A percentile compares a stretch with the other conserved stretches of the same genome.
These are phyloP conservation scores for Talaromyces ruber DNA, from an alignment of 495 filamentous ascomycete species.

Conservation along the genomic window DNA sequence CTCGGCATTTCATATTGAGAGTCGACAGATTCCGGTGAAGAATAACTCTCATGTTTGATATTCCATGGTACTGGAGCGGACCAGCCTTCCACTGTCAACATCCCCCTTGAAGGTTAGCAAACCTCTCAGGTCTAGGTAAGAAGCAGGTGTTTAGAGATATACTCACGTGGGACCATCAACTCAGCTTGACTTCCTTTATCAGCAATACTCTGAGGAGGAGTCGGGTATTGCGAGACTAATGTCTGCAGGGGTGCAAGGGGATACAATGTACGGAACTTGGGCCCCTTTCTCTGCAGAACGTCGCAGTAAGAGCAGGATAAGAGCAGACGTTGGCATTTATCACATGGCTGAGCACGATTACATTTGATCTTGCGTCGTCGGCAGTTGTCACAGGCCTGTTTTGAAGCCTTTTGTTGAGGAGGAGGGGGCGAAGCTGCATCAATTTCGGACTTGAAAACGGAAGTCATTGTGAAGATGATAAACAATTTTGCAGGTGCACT, in stretches of 20 bases:
- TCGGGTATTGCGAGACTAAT: conserved; percentile 12
- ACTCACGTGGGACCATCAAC: conserved; percentile 2
- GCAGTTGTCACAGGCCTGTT: conserved; percentile 40
- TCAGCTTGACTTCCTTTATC: background rate
- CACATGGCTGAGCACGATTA: conserved; percentile 32
- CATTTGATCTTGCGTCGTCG: conserved; percentile 39
- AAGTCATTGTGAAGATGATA: background rate
- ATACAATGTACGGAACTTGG: conserved; percentile 37
- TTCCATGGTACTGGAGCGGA: conserved; percentile 4
- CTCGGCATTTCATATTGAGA: conserved; percentile 13
- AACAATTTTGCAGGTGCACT: background rate
- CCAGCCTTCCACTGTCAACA: conserved; percentile 3
- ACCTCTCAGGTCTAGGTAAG: background rate
- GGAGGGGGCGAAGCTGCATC: background rate
- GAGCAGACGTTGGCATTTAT: conserved; percentile 36
- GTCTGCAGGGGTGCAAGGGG: conserved; percentile 35
- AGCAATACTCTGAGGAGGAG: background rate
- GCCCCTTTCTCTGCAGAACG: conserved; percentile 34
- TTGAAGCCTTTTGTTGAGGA: conserved; percentile 14
- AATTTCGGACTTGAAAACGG: background rate
- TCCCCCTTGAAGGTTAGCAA: background rate
- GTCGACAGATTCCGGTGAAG: conserved; percentile 31
- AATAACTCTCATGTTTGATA: conserved; percentile 9
- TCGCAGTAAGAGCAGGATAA: conserved; percentile 39
- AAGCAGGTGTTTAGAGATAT: background rate